Percentiles rank a stretch among this genome's conserved stretches.
Conservation (phyloP, 495 filamentous ascomycete genomes). For the Penicillium chermesinum region DNA sequence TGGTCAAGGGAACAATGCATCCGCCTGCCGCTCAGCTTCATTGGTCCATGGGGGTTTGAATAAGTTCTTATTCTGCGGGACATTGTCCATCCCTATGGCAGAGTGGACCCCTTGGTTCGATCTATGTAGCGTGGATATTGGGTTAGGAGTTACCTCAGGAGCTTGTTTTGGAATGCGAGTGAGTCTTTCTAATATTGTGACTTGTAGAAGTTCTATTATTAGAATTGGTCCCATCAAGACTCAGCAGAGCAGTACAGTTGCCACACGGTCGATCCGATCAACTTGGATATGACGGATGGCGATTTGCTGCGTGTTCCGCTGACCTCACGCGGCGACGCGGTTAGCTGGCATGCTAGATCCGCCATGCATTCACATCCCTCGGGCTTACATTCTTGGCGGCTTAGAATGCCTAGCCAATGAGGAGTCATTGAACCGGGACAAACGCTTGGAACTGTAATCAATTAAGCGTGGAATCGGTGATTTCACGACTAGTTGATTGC, state of each 20-base stretch:
- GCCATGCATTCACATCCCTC: constrained; percentile 13
- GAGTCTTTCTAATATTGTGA: neutral
- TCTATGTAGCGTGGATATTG: neutral
- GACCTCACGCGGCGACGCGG: neutral
- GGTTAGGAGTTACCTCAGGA: neutral
- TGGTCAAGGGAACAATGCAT: neutral
- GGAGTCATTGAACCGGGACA: no score
- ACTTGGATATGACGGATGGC: no score
- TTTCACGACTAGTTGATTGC: no score
- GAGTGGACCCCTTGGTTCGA: neutral
- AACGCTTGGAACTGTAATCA: no score
- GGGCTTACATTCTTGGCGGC: constrained; percentile 13
- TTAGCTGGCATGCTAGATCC: constrained; percentile 12
- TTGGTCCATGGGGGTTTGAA: neutral
- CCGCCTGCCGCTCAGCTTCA: neutral
- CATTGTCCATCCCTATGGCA: neutral
- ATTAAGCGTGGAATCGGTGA: no score
- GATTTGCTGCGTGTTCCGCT: no score
- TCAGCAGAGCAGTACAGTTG: no score
- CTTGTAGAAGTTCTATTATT: no score
- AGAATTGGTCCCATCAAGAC: no score
- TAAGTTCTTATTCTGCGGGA: neutral
- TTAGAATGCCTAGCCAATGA: no score
- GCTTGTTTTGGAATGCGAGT: neutral
- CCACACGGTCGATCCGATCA: no score